Percentiles rank a stretch among this genome's conserved stretches.
These are phyloP conservation scores for Pleurostoma richardsiae DNA, from an alignment of 2,329 filamentous ascomycete species.

Conservation along the genomic window DNA sequence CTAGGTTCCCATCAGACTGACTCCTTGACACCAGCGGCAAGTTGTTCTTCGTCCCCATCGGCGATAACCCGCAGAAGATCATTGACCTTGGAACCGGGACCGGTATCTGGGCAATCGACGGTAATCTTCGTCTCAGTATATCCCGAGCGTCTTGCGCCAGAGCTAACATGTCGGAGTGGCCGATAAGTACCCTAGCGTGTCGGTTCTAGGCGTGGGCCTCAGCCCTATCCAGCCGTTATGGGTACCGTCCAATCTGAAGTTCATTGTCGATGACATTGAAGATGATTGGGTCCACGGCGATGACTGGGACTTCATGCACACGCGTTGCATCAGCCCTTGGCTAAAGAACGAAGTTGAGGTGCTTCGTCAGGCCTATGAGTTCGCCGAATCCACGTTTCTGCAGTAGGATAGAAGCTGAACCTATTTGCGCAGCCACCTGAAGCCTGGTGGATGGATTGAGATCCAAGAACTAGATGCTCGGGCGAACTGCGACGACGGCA, in stretches of 20 bases:
- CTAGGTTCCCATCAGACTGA: background rate
- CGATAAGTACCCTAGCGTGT: slow-evolving; percentile 6
- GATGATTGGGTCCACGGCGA: slow-evolving; percentile 38
- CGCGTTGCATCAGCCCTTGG: slow-evolving; percentile 37
- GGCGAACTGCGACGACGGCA: slow-evolving; percentile 15
- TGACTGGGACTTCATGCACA: slow-evolving; percentile 48
- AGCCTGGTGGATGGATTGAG: slow-evolving; percentile 17
- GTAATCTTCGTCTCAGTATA: background rate
- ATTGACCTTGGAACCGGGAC: background rate
- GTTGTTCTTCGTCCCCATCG: background rate
- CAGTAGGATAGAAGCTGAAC: background rate
- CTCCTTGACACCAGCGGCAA: background rate
- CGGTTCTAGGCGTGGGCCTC: slow-evolving; percentile 15
- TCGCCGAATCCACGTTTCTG: background rate
- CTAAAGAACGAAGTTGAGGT: slow-evolving; percentile 39
- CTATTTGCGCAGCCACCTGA: slow-evolving; percentile 10
- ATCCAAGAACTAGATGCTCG: slow-evolving; percentile 14
- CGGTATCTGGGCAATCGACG: background rate
- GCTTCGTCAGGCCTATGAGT: slow-evolving; percentile 30
- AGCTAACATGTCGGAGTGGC: background rate
- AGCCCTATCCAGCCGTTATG: slow-evolving; percentile 16
- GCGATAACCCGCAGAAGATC: background rate
- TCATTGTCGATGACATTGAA: slow-evolving; percentile 49
- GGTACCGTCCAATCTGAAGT: slow-evolving; percentile 18
- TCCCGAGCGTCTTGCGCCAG: background rate